Conservation (phyloP, 139 green algal species). For the Micractinium conductrix region DNA sequence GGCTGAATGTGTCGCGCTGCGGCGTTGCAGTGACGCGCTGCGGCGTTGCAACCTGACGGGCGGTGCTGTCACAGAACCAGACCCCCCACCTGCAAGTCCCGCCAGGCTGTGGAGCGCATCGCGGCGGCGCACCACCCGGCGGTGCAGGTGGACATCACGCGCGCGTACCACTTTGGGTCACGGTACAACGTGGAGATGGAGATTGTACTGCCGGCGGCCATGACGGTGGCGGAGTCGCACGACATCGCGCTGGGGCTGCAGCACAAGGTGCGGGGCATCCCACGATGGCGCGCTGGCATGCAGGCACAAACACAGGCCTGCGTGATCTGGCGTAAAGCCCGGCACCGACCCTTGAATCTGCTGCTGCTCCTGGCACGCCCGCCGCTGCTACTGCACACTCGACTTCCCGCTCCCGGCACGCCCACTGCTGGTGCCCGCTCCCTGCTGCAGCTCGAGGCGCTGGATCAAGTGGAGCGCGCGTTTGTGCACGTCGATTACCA, state of each 20-base stretch:
- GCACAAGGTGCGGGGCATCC: constrained; percentile 58
- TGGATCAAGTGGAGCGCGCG: constrained; percentile 75
- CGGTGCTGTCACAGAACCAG: too few relatives aligned
- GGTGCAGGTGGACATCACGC: constrained; percentile 45
- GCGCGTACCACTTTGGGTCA: constrained; percentile 68
- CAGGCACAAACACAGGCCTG: background rate
- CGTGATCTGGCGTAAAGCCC: background rate
- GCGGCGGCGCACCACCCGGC: constrained; percentile 37
- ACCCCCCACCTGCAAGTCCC: too few relatives aligned
- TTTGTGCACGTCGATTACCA: constrained; percentile 86
- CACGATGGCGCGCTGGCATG: background rate
- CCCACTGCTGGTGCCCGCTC: too few relatives aligned
- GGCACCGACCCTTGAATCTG: background rate
- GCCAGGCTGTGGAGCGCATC: constrained; percentile 19
- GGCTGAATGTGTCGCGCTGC: too few relatives aligned
- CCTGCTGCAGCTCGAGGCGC: constrained; percentile 69
- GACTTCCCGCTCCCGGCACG: too few relatives aligned
- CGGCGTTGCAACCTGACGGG: too few relatives aligned
- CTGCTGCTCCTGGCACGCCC: background rate
- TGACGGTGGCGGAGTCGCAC: constrained; percentile 68
- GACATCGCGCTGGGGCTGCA: constrained; percentile 79
- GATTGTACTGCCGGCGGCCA: constrained; percentile 68
- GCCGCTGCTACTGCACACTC: too few relatives aligned
- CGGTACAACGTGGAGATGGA: constrained; percentile 81
- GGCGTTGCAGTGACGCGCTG: too few relatives aligned